Base-by-base conservation (phyloP, 768 basidiomycete species). In the Macrolepiota dolichaula region DNA sequence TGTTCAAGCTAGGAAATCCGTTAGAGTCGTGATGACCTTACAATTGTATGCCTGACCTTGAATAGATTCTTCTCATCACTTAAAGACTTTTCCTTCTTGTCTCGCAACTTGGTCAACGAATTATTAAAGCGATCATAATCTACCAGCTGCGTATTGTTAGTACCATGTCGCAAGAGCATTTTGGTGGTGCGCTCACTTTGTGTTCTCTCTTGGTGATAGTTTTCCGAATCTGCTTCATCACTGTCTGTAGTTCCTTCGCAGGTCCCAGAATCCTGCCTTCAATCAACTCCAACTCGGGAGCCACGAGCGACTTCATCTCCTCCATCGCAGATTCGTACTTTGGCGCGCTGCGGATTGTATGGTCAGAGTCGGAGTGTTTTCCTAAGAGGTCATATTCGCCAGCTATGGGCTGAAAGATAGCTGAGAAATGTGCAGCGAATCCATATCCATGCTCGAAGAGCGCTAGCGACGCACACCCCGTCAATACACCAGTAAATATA, bases 121-220 rank as follows among this genome's bases (percentile, higher is more conserved):
- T 97, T 98, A 74, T 98, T 98, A 81, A 86, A 92, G 53, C 97
- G 89, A 77, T 99, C 97, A 66, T 88, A 99, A 75, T 99, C 97
- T 25, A 89, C 79, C 61, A 98, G 81, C 91, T 92, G 62, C 10
- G 50, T 7, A 55, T 4, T 27, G 37, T 62, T 32, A 49, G 40
- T 5, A 42, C 7, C 36, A 55, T 11, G 57, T 29, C 55, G 53
- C 57, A 50, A 59, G 37, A 61, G 61, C 50, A 57, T 17, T 29
- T 42, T 25, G 9, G 29, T 47, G 13, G 55, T 9, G 57, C 77
- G 54, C 57, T 29, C 52, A 91, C 92, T 81, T 99, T 99, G 75
- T 99, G 97, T 35, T 98, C 94, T 38, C 97, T 84, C 78, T 99
- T 99, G 6, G 91, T 92, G 68, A 97, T 93, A 17, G 85, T 94